Conservation (phyloP, 257 asterid genomes). For the Nicotiana knightiana region DNA sequence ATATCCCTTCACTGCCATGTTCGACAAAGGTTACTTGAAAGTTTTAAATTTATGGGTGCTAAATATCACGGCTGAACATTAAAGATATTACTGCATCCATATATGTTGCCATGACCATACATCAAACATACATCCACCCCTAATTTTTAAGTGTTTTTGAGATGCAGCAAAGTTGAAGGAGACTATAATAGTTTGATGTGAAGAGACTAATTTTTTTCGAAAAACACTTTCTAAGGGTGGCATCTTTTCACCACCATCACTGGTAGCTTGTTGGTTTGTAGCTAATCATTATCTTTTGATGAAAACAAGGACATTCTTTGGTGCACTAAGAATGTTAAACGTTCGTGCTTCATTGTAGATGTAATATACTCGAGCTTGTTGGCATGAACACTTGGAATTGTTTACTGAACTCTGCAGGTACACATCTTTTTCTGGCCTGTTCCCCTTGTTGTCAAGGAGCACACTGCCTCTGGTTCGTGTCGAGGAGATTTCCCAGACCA, state of each 20-base stretch:
- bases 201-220: not conserved
- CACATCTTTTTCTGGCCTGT: conserved; percentile 71
- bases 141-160: not conserved
- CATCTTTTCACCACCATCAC: not conserved
- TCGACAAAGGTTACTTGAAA: not conserved
- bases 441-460: conserved; percentile 73
- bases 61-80: not conserved
- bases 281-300: not conserved
- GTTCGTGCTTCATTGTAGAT: not conserved
- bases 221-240: not conserved
- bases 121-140: not conserved
- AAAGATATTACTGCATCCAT: not conserved
- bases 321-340: not conserved
- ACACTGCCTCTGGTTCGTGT: conserved; percentile 55
- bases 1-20: not conserved
- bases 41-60: not conserved
- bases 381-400: not conserved
- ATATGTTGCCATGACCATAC: not conserved
- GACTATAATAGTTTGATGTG: not conserved
- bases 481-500: conserved; percentile 88
- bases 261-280: not conserved
- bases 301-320: not conserved
- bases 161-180: not conserved
- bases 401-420: conserved; percentile 39
- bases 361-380: not conserved